Evolutionary conservation across 495 filamentous ascomycete species (phyloP), one percentile per base, ranked within the genome.

Genomic region (Thozetella sp.): DNA sequence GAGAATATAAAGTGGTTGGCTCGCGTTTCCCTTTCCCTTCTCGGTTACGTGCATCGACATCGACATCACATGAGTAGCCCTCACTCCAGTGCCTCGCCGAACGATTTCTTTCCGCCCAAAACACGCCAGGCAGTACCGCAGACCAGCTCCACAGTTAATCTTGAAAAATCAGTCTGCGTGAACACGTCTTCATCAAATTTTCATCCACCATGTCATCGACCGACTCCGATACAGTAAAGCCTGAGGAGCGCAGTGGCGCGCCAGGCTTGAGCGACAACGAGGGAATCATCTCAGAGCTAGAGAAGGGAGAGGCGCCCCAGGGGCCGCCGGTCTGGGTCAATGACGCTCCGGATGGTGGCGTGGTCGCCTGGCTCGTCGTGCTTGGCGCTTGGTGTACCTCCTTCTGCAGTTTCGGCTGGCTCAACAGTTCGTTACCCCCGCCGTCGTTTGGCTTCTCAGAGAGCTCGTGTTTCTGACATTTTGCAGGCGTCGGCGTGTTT

Each of bases 401-500:
- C 11, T 48, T 48, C 43, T 48, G 63, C 54, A 75, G 64, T 45
- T 74, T 72, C 57, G 74, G 76, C 1, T 78, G 75, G 75, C 64
- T 77, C 53, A 76, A 76, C 58, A 72, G 77, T 76, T 65, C 9
- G 57, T 46, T 15, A 6, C 6, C 30, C 6, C 6, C 6, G 6
- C 6, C 6, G 6, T 15, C 30, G 30, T 15, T 15, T 37, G 6
- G 30, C 30, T 37, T 15, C 30, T n/a, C 43, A 48, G 10, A 48
- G 43, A 19, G n/a, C n/a, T 48, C 4, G 11, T 15, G 43, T 20
- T 48, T 20, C 43, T 48, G 84, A 82, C 86, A 23, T 84, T 83
- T 48, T 3, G 3, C 9, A 62, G 80, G 80, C 54, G 85, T 88
- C 53, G 86, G 85, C 25, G 71, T 85, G 11, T 88, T 87, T 62